phyloP scores from a whole-genome alignment of 2,329 filamentous ascomycete genomes.

The Fusarium incarnatum region DNA sequence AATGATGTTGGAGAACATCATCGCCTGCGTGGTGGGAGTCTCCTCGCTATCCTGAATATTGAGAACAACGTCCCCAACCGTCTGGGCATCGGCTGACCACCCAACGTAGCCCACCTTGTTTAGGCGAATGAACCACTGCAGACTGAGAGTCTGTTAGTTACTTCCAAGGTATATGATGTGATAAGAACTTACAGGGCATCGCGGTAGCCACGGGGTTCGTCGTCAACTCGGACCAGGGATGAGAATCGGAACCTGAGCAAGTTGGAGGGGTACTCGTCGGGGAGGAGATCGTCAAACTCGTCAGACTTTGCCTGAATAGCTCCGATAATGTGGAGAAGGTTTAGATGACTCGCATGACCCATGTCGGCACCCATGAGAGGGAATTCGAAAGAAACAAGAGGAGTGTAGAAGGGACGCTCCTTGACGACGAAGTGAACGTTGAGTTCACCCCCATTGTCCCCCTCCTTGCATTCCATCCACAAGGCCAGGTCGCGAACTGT shows the following conservation, averaged over 20 bases:
- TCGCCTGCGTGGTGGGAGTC: not conserved
- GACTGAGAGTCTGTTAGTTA: not conserved
- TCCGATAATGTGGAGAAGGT: not conserved
- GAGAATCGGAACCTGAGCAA: not conserved
- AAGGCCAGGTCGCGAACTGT: not conserved
- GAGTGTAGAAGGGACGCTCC: not conserved
- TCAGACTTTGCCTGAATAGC: not conserved
- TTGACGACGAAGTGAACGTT: not conserved
- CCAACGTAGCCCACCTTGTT: not conserved
- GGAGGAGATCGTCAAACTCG: not conserved
- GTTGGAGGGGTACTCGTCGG: not conserved
- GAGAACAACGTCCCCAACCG: not conserved
- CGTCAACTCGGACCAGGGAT: not conserved
- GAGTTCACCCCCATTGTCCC: not conserved
- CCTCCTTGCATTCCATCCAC: not conserved
- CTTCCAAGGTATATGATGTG: rapidly evolving
- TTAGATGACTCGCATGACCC: not conserved
- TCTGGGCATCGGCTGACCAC: not conserved
- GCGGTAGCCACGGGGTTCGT: not conserved
- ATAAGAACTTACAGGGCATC: not conserved
- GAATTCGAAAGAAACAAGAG: not conserved
- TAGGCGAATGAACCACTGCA: not conserved
- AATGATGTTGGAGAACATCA: not conserved
- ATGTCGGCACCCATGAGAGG: not conserved
- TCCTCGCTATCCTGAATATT: not conserved